A percentile compares a stretch with the other conserved stretches of the same genome.
Evolutionary conservation across 2,329 filamentous ascomycete genomes (phyloP).

Genomic region (Xylariomycetidae sp.): DNA sequence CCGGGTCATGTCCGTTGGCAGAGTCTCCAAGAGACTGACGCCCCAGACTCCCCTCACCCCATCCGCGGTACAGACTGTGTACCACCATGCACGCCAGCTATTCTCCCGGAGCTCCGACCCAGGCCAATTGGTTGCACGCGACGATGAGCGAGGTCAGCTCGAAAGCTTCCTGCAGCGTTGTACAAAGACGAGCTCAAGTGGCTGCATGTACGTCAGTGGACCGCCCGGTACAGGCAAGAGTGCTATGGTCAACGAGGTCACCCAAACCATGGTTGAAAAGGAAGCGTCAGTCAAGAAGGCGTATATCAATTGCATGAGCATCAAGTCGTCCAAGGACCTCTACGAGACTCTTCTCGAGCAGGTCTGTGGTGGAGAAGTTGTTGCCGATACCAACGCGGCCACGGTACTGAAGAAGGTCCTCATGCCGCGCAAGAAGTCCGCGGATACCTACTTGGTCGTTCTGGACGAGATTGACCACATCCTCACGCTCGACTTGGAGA

Average conservation of each 20-base stretch:
- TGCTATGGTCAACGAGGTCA: slow-evolving; percentile 80
- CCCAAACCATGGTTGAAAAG: slow-evolving; percentile 49
- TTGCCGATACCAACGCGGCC: slow-evolving; percentile 61
- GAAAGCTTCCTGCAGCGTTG: slow-evolving; percentile 61
- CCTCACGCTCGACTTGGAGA: slow-evolving; percentile 78
- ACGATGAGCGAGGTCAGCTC: slow-evolving; percentile 61
- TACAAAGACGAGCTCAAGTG: slow-evolving; percentile 54
- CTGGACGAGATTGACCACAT: slow-evolving; percentile 95
- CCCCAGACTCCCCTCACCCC: slow-evolving; percentile 70
- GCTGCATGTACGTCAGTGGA: slow-evolving; percentile 91
- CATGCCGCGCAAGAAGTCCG: slow-evolving; percentile 50
- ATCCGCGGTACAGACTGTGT: slow-evolving; percentile 65
- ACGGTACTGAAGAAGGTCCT: slow-evolving; percentile 66
- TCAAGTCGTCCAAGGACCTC: slow-evolving; percentile 81
- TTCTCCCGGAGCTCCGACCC: slow-evolving; percentile 77
- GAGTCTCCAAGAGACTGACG: slow-evolving; percentile 70
- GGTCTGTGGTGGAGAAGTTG: slow-evolving; percentile 50
- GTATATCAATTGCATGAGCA: slow-evolving; percentile 95
- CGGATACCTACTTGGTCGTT: slow-evolving; percentile 69
- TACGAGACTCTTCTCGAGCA: slow-evolving; percentile 74
- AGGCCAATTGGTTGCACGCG: slow-evolving; percentile 70
- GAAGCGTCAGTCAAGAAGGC: slow-evolving; percentile 57
- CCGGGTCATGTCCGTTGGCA: slow-evolving; percentile 70
- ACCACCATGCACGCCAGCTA: slow-evolving; percentile 79
- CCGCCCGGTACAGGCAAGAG: slow-evolving; percentile 97